Evolutionary conservation across 352 stramenopile species (phyloP), one percentile per base, ranked within the genome.

Genomic region (Pythium dissimile): DNA sequence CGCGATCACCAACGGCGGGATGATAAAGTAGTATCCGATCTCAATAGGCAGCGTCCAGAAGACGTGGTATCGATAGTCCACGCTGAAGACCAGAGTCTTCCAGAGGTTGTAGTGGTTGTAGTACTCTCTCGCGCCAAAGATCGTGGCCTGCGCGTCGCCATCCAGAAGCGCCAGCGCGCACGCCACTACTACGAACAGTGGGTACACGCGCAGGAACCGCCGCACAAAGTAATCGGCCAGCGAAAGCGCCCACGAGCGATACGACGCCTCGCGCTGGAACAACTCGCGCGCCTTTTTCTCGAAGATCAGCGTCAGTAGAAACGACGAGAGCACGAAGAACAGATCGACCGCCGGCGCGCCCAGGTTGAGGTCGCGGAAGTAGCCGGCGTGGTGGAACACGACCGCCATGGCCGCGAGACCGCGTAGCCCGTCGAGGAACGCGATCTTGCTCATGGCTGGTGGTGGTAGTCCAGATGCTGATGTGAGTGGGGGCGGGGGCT

Each of bases 291-390:
- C 62, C 47, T 77, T 77, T 41, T 56, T 57, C 42, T 74, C 64
- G 48, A 74, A 70, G 16, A 77, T 18, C 59, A 72, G 64, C 11
- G 69, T 77, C 27, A 77, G 42, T n/a, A 77, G 34, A 32, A 77
- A 77, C 0, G 69, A 67, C 26, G 69, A 77, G 15, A 77, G 58
- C 43, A 77, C 69, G 52, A 77, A 77, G 31, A 77, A 77, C 10
- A 62, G 37, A 39, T 77, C 69, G 26, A 77, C 69, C 0, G 64
- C 64, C 7, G 45, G 66, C 18, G 64, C 59, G 27, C 67, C 67
- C 10, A 75, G 53, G 35, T 72, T 59, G 12, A 72, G 49, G 20
- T 67, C 67, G 38, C 65, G 50, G 18, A 71, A 34, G 24, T 69
- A 4, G 5, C 34, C 34, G 13, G 13, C 26, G 39, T 46, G 39